phyloP scores from a whole-genome alignment of 2,329 filamentous ascomycete species.

The Orbilia quercus region DNA sequence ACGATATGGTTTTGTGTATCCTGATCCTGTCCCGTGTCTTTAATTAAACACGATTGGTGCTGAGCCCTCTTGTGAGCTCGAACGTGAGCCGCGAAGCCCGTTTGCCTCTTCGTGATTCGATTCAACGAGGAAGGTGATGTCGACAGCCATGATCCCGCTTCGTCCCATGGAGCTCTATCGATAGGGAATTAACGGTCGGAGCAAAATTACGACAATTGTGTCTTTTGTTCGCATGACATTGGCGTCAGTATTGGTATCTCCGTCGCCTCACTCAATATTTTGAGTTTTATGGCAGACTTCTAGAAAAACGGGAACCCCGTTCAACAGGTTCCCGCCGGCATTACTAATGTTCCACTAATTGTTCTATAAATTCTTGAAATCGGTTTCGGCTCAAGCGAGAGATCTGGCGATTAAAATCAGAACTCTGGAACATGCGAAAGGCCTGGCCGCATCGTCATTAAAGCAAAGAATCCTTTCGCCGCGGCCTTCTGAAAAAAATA shows the following conservation, averaged over 20 bases:
- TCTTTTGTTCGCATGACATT: constrained; percentile 1
- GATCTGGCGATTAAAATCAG: constrained; percentile 35
- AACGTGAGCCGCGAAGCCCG: constrained; percentile 24
- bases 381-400: constrained; percentile 52
- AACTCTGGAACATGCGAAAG: constrained; percentile 18
- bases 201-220: constrained; percentile 2
- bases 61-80: constrained; percentile 48
- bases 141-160: constrained; percentile 34
- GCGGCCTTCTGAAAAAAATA: neutral
- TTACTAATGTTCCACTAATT: constrained; percentile 43
- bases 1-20: constrained; percentile 32
- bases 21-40: constrained; percentile 28
- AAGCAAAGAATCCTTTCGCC: constrained; percentile 38
- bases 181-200: constrained; percentile 39
- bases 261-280: constrained; percentile 44
- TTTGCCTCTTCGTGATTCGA: neutral
- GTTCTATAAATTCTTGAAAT: constrained; percentile 50
- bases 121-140: constrained; percentile 30
- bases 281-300: constrained; percentile 24
- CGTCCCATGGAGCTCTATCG: constrained; percentile 54
- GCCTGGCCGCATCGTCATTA: constrained; percentile 19
- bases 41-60: constrained; percentile 50
- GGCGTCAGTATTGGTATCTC: constrained; percentile 33
- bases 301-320: constrained; percentile 39
- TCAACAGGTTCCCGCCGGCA: constrained; percentile 26